These are phyloP conservation scores for Globisporangium radiosum DNA, from an alignment of 352 stramenopile species.

Conservation along the genomic window DNA sequence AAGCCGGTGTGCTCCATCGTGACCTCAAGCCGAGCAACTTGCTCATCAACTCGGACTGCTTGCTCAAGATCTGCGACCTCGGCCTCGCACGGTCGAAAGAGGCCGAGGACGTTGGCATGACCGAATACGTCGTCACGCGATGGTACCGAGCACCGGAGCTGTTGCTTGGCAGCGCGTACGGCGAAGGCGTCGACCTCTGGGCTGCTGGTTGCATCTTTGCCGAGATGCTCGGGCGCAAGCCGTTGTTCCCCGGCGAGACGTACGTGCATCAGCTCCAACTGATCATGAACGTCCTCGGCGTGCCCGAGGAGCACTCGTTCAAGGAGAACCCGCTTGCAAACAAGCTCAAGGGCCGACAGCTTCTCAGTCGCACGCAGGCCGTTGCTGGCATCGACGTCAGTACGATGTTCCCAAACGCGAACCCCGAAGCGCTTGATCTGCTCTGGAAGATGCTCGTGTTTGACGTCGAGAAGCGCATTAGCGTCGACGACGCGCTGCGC, in stretches of 20 bases:
- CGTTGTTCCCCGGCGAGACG: slow-evolving; percentile 78
- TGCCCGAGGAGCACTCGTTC: slow-evolving; percentile 84
- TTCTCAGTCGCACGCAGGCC: slow-evolving; percentile 77
- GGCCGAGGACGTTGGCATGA: slow-evolving; percentile 74
- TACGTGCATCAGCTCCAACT: slow-evolving; percentile 86
- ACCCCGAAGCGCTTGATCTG: slow-evolving; percentile 75
- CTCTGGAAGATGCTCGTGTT: slow-evolving; percentile 88
- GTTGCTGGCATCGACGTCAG: slow-evolving; percentile 75
- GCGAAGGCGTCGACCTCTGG: slow-evolving; percentile 81
- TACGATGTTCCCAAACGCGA: slow-evolving; percentile 82
- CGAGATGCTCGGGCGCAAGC: slow-evolving; percentile 83
- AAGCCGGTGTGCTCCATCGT: slow-evolving; percentile 74
- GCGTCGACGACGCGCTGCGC: slow-evolving; percentile 91
- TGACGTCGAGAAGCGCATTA: slow-evolving; percentile 94
- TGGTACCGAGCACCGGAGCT: slow-evolving; percentile 90
- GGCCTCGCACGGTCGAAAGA: slow-evolving; percentile 88
- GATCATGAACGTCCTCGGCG: slow-evolving; percentile 86
- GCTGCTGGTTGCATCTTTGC: slow-evolving; percentile 84
- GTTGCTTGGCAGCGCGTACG: slow-evolving; percentile 77
- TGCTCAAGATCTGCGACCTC: slow-evolving; percentile 97
- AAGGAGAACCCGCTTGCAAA: slow-evolving; percentile 85
- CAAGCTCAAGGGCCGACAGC: slow-evolving; percentile 81
- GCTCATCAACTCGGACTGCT: slow-evolving; percentile 91
- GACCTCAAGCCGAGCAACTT: slow-evolving; percentile 86
- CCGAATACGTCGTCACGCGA: slow-evolving; percentile 93